phyloP scores from a whole-genome alignment of 2,329 filamentous ascomycete genomes.

The Chaetomiaceae sp. region DNA sequence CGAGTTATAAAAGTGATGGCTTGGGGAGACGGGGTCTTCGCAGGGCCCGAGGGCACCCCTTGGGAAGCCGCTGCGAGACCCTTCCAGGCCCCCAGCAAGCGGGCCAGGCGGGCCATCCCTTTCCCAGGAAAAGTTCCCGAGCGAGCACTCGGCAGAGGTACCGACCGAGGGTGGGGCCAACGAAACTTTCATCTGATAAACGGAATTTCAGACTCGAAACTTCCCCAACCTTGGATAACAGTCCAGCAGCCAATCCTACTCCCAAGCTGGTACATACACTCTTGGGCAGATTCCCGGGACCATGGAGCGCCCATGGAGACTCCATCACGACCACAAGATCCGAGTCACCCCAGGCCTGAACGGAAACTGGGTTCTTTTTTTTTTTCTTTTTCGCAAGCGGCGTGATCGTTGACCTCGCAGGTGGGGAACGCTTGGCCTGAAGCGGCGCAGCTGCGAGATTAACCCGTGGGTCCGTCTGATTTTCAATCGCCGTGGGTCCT shows the following conservation, averaged over 20 bases:
- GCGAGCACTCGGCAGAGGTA: neutral
- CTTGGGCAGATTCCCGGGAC: too few species aligned
- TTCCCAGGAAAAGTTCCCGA: constrained; percentile 11
- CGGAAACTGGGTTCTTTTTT: too few species aligned
- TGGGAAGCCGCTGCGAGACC: neutral
- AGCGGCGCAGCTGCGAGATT: neutral
- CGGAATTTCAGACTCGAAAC: neutral
- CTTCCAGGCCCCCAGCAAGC: neutral
- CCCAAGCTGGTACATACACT: too few species aligned
- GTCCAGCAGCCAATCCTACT: neutral
- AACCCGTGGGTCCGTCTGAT: neutral
- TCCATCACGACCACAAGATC: too few species aligned
- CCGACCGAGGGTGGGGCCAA: neutral
- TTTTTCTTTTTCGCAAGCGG: neutral
- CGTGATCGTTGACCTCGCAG: neutral
- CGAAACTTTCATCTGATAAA: neutral
- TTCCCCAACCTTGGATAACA: neutral
- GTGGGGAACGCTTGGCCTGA: neutral
- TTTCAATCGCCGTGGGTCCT: too few species aligned
- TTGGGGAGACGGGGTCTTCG: constrained; percentile 20
- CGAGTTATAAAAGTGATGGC: constrained; percentile 10
- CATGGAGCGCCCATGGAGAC: too few species aligned
- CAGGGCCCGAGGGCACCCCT: constrained; percentile 19
- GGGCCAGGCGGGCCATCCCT: too few species aligned
- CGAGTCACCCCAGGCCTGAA: too few species aligned